Conservation (phyloP, 768 basidiomycete genomes). For the Galerina marginata region DNA sequence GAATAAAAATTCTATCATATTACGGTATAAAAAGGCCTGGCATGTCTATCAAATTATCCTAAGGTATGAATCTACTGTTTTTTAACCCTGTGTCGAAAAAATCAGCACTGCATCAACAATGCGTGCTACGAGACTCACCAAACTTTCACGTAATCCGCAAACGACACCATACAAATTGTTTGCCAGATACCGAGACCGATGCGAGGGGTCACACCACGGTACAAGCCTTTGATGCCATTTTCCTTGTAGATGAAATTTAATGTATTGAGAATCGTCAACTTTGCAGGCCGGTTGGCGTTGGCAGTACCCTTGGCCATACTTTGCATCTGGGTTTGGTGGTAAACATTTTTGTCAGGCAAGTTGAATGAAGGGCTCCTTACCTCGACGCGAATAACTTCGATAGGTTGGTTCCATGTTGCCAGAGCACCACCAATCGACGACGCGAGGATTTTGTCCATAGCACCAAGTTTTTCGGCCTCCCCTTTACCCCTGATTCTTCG, state of each 20-base stretch:
- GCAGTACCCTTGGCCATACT: constrained; percentile 88
- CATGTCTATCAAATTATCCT: constrained; percentile 19
- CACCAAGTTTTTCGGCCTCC: constrained; percentile 74
- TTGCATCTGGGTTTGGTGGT: constrained; percentile 82
- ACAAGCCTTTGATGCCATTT: constrained; percentile 95
- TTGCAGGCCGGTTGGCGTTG: constrained; percentile 85
- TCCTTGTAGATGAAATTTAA: constrained; percentile 94
- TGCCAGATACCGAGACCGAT: constrained; percentile 97
- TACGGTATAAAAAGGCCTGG: constrained; percentile 27
- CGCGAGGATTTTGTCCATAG: constrained; percentile 86
- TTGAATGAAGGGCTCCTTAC: constrained; percentile 44
- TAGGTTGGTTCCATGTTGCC: constrained; percentile 99
- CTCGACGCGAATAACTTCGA: constrained; percentile 97
- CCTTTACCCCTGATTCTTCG: constrained; percentile 78
- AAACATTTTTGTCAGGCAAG: neutral
- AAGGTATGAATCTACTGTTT: constrained; percentile 33
- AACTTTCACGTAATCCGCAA: constrained; percentile 93
- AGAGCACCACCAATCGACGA: constrained; percentile 93
- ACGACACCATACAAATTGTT: constrained; percentile 98
- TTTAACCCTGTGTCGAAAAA: constrained; percentile 53
- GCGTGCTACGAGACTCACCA: constrained; percentile 52
- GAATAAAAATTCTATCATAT: constrained; percentile 24
- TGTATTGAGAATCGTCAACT: constrained; percentile 91
- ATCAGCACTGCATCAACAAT: constrained; percentile 17
- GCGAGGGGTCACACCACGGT: constrained; percentile 96